These are phyloP conservation scores for Ophiocordyceps camponoti-rufipedis DNA, from an alignment of 2,329 filamentous ascomycete genomes.

Conservation along the genomic window DNA sequence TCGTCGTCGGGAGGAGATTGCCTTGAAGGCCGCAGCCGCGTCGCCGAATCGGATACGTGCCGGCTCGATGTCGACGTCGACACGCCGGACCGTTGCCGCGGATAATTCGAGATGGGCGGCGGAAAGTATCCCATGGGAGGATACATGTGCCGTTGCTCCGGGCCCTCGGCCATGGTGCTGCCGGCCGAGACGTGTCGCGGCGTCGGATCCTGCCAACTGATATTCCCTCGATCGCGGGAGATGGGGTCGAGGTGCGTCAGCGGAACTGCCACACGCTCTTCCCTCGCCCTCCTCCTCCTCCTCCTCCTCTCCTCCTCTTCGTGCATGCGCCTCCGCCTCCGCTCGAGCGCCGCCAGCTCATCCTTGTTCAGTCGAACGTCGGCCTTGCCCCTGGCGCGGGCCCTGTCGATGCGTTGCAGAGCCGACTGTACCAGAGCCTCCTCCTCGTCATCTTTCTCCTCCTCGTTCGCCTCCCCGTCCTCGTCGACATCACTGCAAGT, in stretches of 20 bases:
- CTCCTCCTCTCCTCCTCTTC: conserved; percentile 43
- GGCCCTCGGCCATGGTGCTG: conserved; percentile 13
- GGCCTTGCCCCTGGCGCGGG: conserved; percentile 54
- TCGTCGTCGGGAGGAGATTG: conserved; percentile 15
- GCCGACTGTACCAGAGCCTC: conserved; percentile 62
- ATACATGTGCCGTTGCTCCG: conserved; percentile 16
- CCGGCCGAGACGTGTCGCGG: conserved; percentile 20
- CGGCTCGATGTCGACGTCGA: conserved; percentile 15
- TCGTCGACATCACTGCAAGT: conserved; percentile 24
- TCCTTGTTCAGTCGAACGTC: conserved; percentile 67
- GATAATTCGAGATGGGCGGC: conserved; percentile 22
- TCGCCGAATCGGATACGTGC: conserved; percentile 24
- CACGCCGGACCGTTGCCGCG: conserved; percentile 23
- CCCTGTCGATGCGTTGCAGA: conserved; percentile 60
- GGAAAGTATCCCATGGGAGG: conserved; percentile 34
- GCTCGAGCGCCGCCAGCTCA: conserved; percentile 66
- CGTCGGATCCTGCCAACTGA: conserved; percentile 13
- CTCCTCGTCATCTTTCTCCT: conserved; percentile 34
- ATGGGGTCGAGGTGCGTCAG: conserved; percentile 30
- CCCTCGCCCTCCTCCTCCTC: conserved; percentile 26
- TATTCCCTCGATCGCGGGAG: conserved; percentile 14
- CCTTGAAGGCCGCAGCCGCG: conserved; percentile 15
- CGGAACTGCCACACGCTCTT: conserved; percentile 28
- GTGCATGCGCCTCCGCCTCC: conserved; percentile 41
- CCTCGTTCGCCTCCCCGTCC: conserved; percentile 14